Conservation (phyloP, 2,329 filamentous ascomycete species). For the Exophiala sp. region DNA sequence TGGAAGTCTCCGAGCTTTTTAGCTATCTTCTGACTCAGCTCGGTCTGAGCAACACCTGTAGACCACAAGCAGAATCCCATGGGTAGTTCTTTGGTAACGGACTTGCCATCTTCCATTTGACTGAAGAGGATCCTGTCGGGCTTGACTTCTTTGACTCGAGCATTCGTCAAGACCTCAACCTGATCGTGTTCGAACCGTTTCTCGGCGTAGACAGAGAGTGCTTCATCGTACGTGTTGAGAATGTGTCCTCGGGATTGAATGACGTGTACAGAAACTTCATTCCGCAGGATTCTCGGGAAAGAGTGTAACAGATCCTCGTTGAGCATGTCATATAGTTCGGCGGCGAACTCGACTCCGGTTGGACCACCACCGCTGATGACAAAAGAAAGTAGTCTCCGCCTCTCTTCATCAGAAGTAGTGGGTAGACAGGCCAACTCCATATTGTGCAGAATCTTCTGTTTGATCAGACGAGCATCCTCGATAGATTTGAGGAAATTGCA, state of each 20-base stretch:
- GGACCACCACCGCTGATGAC: constrained; percentile 94
- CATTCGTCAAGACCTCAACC: constrained; percentile 87
- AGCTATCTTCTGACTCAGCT: constrained; percentile 73
- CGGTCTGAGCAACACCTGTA: constrained; percentile 83
- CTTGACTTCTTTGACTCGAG: constrained; percentile 84
- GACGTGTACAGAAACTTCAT: constrained; percentile 95
- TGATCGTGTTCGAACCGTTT: constrained; percentile 85
- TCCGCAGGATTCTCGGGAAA: constrained; percentile 87
- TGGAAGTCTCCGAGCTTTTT: constrained; percentile 72
- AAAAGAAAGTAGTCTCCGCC: constrained; percentile 83
- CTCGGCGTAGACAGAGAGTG: constrained; percentile 87
- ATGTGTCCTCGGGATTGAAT: constrained; percentile 95
- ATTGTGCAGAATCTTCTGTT: constrained; percentile 83
- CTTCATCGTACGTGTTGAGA: constrained; percentile 96
- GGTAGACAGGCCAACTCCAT: constrained; percentile 90
- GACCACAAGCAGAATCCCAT: constrained; percentile 98
- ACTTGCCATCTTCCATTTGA: constrained; percentile 71
- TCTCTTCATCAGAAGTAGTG: constrained; percentile 83
- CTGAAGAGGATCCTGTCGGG: constrained; percentile 83
- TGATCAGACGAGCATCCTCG: constrained; percentile 82
- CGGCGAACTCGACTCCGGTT: constrained; percentile 95
- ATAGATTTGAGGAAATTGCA: constrained; percentile 96
- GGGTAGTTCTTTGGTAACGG: constrained; percentile 86
- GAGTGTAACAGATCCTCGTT: constrained; percentile 85
- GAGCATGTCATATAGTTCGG: constrained; percentile 90